These are phyloP conservation scores for Chloromonas sp. DNA, from an alignment of 163 green algal species.

Conservation along the genomic window DNA sequence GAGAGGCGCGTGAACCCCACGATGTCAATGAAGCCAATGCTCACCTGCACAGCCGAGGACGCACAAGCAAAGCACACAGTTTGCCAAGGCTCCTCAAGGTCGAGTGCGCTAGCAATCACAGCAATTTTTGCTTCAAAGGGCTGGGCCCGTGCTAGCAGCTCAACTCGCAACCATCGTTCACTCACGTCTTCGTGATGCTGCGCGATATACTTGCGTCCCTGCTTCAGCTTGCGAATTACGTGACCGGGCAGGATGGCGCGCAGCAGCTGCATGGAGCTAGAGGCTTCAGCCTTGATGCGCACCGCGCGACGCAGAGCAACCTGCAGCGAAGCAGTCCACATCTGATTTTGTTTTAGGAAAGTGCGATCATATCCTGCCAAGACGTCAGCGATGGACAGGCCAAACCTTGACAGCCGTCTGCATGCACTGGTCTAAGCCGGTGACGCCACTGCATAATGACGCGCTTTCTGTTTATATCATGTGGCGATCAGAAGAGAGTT, in stretches of 20 bases:
- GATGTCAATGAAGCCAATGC: constrained; percentile 8
- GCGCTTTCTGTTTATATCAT: no score
- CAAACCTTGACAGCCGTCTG: no score
- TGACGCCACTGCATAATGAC: no score
- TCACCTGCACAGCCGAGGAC: constrained; percentile 3
- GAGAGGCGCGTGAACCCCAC: constrained; percentile 9
- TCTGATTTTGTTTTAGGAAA: no score
- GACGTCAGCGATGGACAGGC: no score
- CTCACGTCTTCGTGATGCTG: constrained; percentile 3
- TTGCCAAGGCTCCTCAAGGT: no score
- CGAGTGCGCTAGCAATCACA: no score
- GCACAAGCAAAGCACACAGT: neutral
- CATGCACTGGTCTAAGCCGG: no score
- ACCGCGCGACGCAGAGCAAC: constrained; percentile 9
- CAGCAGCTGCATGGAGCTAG: constrained; percentile 8
- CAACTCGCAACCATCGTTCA: neutral
- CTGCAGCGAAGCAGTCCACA: neutral
- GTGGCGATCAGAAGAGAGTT: no score
- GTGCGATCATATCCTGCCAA: no score
- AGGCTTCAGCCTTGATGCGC: constrained; percentile 12
- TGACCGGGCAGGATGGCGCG: constrained; percentile 6
- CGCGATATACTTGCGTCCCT: constrained; percentile 8
- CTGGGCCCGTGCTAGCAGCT: neutral
- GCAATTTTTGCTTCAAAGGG: neutral
- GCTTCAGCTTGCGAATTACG: constrained; percentile 7